These are phyloP conservation scores for Pseudoneurospora amorphoporcata DNA, from an alignment of 495 filamentous ascomycete species.

Conservation along the genomic window DNA sequence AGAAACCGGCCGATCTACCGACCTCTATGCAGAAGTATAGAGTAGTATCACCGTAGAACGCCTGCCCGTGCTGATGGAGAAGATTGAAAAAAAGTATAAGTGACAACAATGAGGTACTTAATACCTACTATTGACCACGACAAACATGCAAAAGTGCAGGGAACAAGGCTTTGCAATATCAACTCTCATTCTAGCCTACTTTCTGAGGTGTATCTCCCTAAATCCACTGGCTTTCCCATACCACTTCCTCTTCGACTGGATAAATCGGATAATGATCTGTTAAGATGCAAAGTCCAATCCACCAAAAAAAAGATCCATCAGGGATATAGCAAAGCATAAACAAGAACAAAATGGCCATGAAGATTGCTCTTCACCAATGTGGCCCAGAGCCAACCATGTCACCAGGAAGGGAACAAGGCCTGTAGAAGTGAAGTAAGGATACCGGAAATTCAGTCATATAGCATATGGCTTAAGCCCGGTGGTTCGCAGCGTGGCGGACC, in stretches of 20 bases:
- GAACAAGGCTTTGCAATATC: not conserved
- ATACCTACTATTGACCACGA: not conserved
- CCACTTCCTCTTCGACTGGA: not conserved
- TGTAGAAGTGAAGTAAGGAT: not conserved
- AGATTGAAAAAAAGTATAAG: not conserved
- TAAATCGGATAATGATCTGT: not conserved
- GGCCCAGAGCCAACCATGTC: not conserved
- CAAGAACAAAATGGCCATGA: constrained; percentile 3
- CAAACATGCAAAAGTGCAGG: not conserved
- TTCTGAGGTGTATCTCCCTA: not conserved
- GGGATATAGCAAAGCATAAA: constrained; percentile 4
- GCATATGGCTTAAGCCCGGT: not conserved
- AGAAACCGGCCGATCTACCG: not conserved
- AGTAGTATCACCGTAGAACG: not conserved
- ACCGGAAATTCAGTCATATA: not conserved
- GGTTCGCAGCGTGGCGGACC: constrained; percentile 5
- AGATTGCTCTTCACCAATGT: constrained; percentile 2
- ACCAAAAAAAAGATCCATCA: not conserved
- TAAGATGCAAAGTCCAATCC: not conserved
- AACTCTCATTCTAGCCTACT: not conserved
- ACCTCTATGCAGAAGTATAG: not conserved
- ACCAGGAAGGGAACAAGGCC: not conserved
- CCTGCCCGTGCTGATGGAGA: not conserved
- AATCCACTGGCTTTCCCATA: constrained; percentile 1
- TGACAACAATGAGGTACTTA: not conserved